Evolutionary conservation across 1,284 basidiomycete species (phyloP), one percentile per base, ranked within the genome.

Genomic region (Ustilago cynodontis): DNA sequence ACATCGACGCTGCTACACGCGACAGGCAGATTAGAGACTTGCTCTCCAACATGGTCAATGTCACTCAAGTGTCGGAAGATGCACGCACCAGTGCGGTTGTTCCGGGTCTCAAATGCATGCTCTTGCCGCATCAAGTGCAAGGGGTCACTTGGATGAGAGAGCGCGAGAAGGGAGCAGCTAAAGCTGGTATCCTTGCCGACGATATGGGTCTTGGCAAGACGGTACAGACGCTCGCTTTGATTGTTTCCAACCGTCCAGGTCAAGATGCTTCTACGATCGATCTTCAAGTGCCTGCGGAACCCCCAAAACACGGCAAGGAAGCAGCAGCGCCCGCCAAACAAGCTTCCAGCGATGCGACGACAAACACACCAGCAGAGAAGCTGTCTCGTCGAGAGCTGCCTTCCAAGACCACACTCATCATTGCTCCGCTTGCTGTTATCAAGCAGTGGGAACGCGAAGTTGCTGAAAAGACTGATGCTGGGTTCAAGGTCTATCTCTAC

Each of bases 171-270:
- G 91, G 91, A 90, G 68, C 59, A 8, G 91, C 91, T 78, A 88
- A 86, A 29, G 95, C 95, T 35, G 95, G 96, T 2, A 98, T 98
- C 65, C 86, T 99, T 31, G 78, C 93, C 39, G 93, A 94, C 79
- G 93, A 97, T 85, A 98, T 98, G 95, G 95, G 95, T 35, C 88
- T 97, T 0, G 94, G 84, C 3, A 83, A 95, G 92, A 98, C 95
- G 0, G 89, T 98, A 0, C 95, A 98, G 89, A 94, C 92, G 0
- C 97, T 98, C 50, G 91, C 95, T 84, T 89, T 98, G 50, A 88
- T 98, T 64, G 94, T 96, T 1, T 95, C 95, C 0, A 96, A 97
- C 80, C 88, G 97, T 11, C 94, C 95, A 0, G 94, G 75, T 20
- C 59, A 64, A 20, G 57, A 65, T 10, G n/a, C 95, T 93, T 79